phyloP scores from a whole-genome alignment of 768 basidiomycete species.

The Mycena capillaripes region DNA sequence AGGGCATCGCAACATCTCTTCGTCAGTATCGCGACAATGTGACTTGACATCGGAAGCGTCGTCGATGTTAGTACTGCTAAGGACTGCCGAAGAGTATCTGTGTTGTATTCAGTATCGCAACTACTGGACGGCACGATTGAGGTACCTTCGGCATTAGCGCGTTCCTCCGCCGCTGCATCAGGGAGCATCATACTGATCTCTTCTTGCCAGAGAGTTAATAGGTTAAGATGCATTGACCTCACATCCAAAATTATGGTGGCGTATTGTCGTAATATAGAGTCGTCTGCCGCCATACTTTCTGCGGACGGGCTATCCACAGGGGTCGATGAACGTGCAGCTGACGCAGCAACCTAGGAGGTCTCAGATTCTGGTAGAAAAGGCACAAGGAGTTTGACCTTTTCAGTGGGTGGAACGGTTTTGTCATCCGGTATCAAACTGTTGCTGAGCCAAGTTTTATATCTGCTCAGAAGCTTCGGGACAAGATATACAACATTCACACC shows the following conservation, averaged over 20 bases:
- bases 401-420: constrained; percentile 51
- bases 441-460: constrained; percentile 87
- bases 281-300: constrained; percentile 73
- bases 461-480: constrained; percentile 76
- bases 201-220: constrained; percentile 75
- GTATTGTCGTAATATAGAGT: constrained; percentile 73
- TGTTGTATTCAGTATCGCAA: constrained; percentile 8
- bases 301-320: constrained; percentile 67
- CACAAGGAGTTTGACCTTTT: constrained; percentile 41
- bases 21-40: constrained; percentile 79
- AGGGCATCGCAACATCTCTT: constrained; percentile 90
- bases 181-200: constrained; percentile 76
- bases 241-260: constrained; percentile 81
- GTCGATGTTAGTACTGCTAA: constrained; percentile 64
- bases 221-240: constrained; percentile 64
- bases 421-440: constrained; percentile 62
- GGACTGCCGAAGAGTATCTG: constrained; percentile 71
- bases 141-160: constrained; percentile 66
- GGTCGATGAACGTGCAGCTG: constrained; percentile 64
- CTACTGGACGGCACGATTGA: constrained; percentile 6
- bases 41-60: constrained; percentile 70
- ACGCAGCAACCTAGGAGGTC: constrained; percentile 36
- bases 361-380: background rate
- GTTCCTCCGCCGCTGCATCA: constrained; percentile 51
- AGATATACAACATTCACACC: constrained; percentile 11